phyloP scores from a whole-genome alignment of 345 rosid species.

The Reutealis trisperma region DNA sequence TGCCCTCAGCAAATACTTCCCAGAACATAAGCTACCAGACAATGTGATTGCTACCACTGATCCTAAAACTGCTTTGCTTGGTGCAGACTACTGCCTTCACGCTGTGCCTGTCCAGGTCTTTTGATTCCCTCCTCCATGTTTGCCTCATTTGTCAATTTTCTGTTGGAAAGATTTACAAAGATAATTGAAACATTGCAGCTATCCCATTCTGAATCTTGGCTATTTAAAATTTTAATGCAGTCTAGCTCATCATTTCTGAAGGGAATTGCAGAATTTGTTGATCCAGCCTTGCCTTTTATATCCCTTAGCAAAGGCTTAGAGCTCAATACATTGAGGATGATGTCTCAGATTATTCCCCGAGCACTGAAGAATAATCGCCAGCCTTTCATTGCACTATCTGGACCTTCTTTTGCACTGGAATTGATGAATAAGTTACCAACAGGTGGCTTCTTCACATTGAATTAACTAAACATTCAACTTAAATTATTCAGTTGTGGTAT shows the following conservation, averaged over 20 bases:
- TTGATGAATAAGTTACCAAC: conserved; percentile 87
- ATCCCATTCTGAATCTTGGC: conserved; percentile 14
- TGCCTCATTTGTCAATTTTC: background rate
- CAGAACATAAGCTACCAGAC: conserved; percentile 71
- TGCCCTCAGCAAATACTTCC: conserved; percentile 73
- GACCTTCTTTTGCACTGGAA: conserved; percentile 91
- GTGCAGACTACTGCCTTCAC: conserved; percentile 84
- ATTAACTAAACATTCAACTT: conserved; percentile 11
- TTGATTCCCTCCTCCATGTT: background rate
- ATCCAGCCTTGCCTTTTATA: conserved; percentile 85
- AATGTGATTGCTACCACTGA: conserved; percentile 80
- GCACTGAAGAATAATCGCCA: conserved; percentile 74
- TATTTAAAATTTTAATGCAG: conserved; percentile 51
- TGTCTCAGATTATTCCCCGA: conserved; percentile 89
- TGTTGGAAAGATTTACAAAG: background rate
- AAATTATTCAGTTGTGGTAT: background rate
- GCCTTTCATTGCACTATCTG: conserved; percentile 84
- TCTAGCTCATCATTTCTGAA: conserved; percentile 80
- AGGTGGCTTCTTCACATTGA: conserved; percentile 39
- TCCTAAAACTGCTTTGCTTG: conserved; percentile 69
- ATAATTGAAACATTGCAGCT: background rate
- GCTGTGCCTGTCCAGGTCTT: conserved; percentile 93
- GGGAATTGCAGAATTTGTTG: conserved; percentile 71
- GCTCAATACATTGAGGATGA: conserved; percentile 85
- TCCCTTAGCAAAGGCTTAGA: conserved; percentile 94